phyloP scores from a whole-genome alignment of 2,329 filamentous ascomycete genomes.

The Aaosphaeria pasadenensis region DNA sequence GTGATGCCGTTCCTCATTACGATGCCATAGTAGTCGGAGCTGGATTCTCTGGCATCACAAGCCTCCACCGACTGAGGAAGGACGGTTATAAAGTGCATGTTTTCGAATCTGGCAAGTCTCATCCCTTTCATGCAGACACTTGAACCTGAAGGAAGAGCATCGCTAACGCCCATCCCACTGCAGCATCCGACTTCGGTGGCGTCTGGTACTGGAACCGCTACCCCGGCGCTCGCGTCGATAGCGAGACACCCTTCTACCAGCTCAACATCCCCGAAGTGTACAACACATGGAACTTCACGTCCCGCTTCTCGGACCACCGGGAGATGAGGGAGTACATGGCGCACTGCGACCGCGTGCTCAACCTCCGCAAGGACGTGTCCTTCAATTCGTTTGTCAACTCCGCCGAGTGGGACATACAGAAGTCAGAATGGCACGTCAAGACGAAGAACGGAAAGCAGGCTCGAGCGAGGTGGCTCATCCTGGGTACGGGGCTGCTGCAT shows the following conservation, averaged over 20 bases:
- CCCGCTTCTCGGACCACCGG: slow-evolving; percentile 19
- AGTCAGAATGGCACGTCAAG: slow-evolving; percentile 44
- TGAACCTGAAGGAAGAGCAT: neutral
- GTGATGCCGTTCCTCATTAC: slow-evolving; percentile 4
- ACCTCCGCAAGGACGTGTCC: slow-evolving; percentile 18
- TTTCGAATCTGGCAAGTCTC: slow-evolving; percentile 16
- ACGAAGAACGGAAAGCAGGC: slow-evolving; percentile 44
- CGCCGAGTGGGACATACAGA: slow-evolving; percentile 39
- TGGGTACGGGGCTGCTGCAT: slow-evolving; percentile 17
- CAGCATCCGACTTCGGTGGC: slow-evolving; percentile 15
- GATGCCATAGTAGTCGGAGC: slow-evolving; percentile 24
- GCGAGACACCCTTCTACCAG: slow-evolving; percentile 28
- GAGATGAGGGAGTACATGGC: slow-evolving; percentile 24
- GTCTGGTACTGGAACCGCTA: slow-evolving; percentile 30
- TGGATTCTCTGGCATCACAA: slow-evolving; percentile 23
- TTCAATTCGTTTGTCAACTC: slow-evolving; percentile 46
- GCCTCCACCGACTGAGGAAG: slow-evolving; percentile 16
- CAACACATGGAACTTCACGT: slow-evolving; percentile 19
- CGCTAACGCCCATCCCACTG: neutral
- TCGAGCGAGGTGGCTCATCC: slow-evolving; percentile 41
- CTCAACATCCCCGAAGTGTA: slow-evolving; percentile 26
- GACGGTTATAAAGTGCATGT: slow-evolving; percentile 16
- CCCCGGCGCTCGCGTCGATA: slow-evolving; percentile 30
- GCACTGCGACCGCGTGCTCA: slow-evolving; percentile 18
- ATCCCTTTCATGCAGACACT: neutral